Conservation (phyloP, 1,139 yeast genomes). For the Eremothecium gossypii region DNA sequence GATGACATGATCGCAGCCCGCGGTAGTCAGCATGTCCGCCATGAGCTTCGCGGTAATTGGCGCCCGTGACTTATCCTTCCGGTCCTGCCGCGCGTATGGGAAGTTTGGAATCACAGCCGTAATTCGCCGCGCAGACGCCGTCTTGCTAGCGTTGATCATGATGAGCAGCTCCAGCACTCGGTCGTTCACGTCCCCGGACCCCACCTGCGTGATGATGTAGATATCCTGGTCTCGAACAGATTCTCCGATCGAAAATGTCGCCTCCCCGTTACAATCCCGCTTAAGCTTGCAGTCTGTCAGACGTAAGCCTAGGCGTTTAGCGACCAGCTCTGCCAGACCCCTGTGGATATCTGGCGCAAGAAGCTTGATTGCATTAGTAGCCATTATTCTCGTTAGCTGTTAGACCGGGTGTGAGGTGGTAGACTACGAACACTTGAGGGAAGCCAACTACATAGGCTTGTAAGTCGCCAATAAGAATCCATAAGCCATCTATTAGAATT, state of each 20-base stretch:
- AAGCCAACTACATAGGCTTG: conserved; percentile 1
- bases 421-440: neutral
- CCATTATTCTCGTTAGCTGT: conserved; percentile 36
- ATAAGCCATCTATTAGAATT: neutral
- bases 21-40: conserved; percentile 91
- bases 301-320: conserved; percentile 53
- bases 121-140: conserved; percentile 90
- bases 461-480: neutral
- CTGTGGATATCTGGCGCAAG: conserved; percentile 85
- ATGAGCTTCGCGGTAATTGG: conserved; percentile 94
- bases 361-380: conserved; percentile 77
- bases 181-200: conserved; percentile 87
- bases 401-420: neutral
- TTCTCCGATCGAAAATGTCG: conserved; percentile 87
- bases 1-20: conserved; percentile 94
- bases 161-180: conserved; percentile 77
- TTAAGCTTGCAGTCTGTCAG: conserved; percentile 58
- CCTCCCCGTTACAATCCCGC: conserved; percentile 74
- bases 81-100: conserved; percentile 96
- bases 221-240: conserved; percentile 96
- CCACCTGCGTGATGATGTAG: conserved; percentile 79
- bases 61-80: conserved; percentile 92
- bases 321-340: conserved; percentile 78
- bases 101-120: conserved; percentile 93
- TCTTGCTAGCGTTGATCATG: conserved; percentile 91